Evolutionary conservation across 2,329 filamentous ascomycete genomes (phyloP).

Genomic region (Parastagonospora avenae): DNA sequence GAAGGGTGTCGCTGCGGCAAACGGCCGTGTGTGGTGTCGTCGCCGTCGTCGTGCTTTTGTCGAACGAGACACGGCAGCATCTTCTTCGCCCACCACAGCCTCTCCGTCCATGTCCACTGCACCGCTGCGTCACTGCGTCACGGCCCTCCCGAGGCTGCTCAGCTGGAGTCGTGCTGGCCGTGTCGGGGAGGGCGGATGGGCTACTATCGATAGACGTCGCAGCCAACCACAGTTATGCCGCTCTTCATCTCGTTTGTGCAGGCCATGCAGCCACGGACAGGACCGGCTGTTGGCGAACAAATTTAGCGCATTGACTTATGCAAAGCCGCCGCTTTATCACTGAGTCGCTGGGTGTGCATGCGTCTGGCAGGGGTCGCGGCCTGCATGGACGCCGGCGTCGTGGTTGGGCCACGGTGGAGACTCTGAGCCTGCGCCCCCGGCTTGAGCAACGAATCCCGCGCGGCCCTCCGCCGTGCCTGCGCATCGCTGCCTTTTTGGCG

Average conservation of each 20-base stretch:
- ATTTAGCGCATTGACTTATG: conserved; percentile 45
- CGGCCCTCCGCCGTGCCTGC: conserved; percentile 45
- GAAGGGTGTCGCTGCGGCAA: conserved; percentile 16
- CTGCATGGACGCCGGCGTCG: conserved; percentile 37
- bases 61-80: conserved; percentile 31
- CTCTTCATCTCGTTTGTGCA: conserved; percentile 44
- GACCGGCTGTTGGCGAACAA: conserved; percentile 38
- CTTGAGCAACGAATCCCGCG: conserved; percentile 45
- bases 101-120: neutral
- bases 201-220: conserved; percentile 22
- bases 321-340: conserved; percentile 43
- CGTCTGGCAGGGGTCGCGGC: conserved; percentile 37
- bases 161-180: conserved; percentile 12
- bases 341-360: conserved; percentile 43
- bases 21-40: conserved; percentile 14
- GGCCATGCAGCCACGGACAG: conserved; percentile 36
- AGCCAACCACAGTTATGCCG: conserved; percentile 19
- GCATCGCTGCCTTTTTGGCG: conserved; percentile 51
- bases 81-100: neutral
- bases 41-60: conserved; percentile 6
- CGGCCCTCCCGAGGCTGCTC: conserved; percentile 16
- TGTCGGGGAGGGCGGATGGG: conserved; percentile 29
- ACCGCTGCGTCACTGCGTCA: conserved; percentile 5
- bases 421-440: conserved; percentile 45
- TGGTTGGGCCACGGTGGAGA: conserved; percentile 42